phyloP scores from a whole-genome alignment of 2,329 filamentous ascomycete genomes.

The Lasiodiplodia sp. region DNA sequence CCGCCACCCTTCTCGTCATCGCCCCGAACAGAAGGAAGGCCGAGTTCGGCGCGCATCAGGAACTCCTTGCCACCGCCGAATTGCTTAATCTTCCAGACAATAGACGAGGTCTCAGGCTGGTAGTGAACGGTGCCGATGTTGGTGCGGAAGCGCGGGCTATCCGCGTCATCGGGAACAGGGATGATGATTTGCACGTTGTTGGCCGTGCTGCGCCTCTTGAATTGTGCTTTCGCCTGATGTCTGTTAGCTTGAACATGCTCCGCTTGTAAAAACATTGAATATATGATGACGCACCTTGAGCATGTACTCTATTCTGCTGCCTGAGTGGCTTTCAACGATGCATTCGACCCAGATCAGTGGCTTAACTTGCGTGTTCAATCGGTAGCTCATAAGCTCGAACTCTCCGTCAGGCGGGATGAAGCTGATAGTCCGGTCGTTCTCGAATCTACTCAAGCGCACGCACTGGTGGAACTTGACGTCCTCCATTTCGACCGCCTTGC shows the following conservation, averaged over 20 bases:
- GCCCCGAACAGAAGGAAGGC: conserved; percentile 89
- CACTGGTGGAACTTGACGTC: conserved; percentile 99
- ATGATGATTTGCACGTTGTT: conserved; percentile 99
- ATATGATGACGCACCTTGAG: conserved; percentile 69
- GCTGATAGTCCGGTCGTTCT: conserved; percentile 98
- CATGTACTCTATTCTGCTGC: conserved; percentile 98
- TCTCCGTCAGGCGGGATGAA: conserved; percentile 99
- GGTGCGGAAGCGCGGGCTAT: conserved; percentile 93
- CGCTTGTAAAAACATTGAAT: neutral
- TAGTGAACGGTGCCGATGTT: conserved; percentile 98
- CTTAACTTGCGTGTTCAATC: conserved; percentile 97
- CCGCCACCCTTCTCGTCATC: conserved; percentile 95
- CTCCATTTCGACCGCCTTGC: conserved; percentile 99
- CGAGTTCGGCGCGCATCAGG: conserved; percentile 95
- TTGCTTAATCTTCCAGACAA: conserved; percentile 99
- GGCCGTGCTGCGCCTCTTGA: conserved; percentile 95
- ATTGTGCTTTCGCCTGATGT: conserved; percentile 82
- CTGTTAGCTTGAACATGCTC: conserved; percentile 9
- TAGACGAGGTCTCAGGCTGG: conserved; percentile 94
- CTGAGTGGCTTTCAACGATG: conserved; percentile 93
- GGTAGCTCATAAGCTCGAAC: conserved; percentile 99
- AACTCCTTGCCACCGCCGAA: conserved; percentile 99
- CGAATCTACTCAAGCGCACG: conserved; percentile 91
- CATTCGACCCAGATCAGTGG: conserved; percentile 99
- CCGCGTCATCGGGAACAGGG: conserved; percentile 95